Conservation (phyloP, 345 rosid genomes). For the Capsella bursapastoris region DNA sequence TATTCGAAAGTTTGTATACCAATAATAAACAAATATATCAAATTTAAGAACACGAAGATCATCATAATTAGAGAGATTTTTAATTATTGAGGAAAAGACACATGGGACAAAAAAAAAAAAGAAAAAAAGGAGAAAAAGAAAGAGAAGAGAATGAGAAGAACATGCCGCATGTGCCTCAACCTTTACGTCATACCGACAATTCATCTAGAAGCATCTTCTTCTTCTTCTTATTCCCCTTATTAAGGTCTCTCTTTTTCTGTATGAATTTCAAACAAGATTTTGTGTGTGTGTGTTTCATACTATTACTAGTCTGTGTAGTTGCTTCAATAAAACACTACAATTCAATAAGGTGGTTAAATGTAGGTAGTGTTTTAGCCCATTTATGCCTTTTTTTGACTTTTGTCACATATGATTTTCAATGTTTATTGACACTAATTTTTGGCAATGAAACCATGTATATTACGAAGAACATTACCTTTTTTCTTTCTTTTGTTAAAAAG, state of each 20-base stretch:
- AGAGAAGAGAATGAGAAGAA: conserved; percentile 39
- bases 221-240: background rate
- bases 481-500: background rate
- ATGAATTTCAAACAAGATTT: background rate
- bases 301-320: background rate
- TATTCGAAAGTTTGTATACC: no score
- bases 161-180: conserved; percentile 44
- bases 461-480: background rate
- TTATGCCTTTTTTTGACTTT: background rate
- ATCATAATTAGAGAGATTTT: conserved; percentile 18
- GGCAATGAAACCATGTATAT: background rate
- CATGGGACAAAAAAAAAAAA: conserved; percentile 41
- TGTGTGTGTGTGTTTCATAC: background rate
- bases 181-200: conserved; percentile 40
- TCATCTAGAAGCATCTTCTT: conserved; percentile 32
- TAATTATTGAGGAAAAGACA: conserved; percentile 37
- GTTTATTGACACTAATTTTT: background rate
- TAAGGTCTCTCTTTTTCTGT: background rate
- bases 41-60: conserved; percentile 12
- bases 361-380: background rate
- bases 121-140: conserved; percentile 10
- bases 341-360: background rate
- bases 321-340: conserved; percentile 7
- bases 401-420: conserved; percentile 11
- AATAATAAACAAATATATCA: background rate